Conservation (phyloP, 345 rosid species). For the Syzygium oleosum region DNA sequence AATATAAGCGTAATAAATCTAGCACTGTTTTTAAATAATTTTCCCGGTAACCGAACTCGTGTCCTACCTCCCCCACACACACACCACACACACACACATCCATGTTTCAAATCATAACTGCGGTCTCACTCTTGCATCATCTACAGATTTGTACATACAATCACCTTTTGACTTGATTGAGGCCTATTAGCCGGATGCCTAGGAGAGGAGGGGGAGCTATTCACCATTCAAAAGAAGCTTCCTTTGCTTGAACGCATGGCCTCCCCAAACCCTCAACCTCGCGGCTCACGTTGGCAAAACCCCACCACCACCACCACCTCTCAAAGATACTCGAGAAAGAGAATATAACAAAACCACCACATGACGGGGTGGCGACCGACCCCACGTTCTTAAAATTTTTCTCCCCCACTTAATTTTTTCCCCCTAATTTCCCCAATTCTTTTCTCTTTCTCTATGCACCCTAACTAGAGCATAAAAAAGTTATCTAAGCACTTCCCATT, state of each 20-base stretch:
- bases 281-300: not conserved
- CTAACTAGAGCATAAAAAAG: not conserved
- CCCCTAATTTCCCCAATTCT: not conserved
- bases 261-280: not conserved
- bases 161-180: not conserved
- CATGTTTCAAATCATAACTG: not conserved
- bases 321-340: conserved; percentile 20
- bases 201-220: not conserved
- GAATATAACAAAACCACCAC: conserved; percentile 39
- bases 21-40: not conserved
- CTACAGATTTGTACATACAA: not conserved
- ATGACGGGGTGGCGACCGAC: conserved; percentile 16
- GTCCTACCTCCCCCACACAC: not conserved
- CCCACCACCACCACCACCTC: not conserved
- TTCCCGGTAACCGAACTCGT: not conserved
- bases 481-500: conserved; percentile 11
- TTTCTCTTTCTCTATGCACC: conserved; percentile 3
- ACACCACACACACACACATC: not conserved
- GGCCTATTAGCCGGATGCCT: not conserved
- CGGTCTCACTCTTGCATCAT: not conserved
- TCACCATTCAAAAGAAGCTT: not conserved
- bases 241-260: conserved; percentile 16
- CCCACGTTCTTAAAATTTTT: conserved; percentile 20
- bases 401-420: not conserved
- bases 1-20: accelerated